Evolutionary conservation across 1,284 basidiomycete species (phyloP).

Genomic region (Cystobasidium slooffiae): DNA sequence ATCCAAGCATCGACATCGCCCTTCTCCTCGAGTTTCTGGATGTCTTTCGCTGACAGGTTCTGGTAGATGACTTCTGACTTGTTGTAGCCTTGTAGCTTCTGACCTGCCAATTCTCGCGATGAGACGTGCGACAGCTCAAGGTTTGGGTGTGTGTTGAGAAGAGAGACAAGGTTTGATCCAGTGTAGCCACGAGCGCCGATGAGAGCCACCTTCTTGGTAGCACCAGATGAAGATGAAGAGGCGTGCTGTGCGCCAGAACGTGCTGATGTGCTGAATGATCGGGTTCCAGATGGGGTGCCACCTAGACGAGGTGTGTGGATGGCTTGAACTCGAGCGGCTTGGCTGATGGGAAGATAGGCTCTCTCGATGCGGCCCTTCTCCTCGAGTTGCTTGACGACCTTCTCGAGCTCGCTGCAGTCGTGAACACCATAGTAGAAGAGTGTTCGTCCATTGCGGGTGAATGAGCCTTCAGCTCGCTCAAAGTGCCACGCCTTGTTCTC

Average conservation of each 20-base stretch:
- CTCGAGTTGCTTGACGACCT: constrained; percentile 80
- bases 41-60: constrained; percentile 75
- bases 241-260: constrained; percentile 55
- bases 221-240: constrained; percentile 29
- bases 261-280: constrained; percentile 76
- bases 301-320: constrained; percentile 65
- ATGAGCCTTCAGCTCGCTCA: constrained; percentile 95
- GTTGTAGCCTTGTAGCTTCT: constrained; percentile 77
- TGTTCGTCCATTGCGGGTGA: constrained; percentile 86
- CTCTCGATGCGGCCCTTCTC: constrained; percentile 81
- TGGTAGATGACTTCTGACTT: constrained; percentile 77
- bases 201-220: constrained; percentile 79
- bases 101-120: constrained; percentile 89
- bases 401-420: constrained; percentile 90
- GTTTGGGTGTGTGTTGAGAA: constrained; percentile 83
- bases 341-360: constrained; percentile 78
- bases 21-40: constrained; percentile 81
- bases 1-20: constrained; percentile 94
- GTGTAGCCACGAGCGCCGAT: constrained; percentile 97
- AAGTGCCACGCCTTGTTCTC: constrained; percentile 98
- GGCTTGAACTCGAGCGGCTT: constrained; percentile 26
- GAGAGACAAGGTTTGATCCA: constrained; percentile 83
- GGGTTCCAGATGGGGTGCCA: constrained; percentile 53
- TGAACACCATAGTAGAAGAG: constrained; percentile 98
- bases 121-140: constrained; percentile 92